These are phyloP conservation scores for Talaromyces piceae DNA, from an alignment of 2,329 filamentous ascomycete species.

Conservation along the genomic window DNA sequence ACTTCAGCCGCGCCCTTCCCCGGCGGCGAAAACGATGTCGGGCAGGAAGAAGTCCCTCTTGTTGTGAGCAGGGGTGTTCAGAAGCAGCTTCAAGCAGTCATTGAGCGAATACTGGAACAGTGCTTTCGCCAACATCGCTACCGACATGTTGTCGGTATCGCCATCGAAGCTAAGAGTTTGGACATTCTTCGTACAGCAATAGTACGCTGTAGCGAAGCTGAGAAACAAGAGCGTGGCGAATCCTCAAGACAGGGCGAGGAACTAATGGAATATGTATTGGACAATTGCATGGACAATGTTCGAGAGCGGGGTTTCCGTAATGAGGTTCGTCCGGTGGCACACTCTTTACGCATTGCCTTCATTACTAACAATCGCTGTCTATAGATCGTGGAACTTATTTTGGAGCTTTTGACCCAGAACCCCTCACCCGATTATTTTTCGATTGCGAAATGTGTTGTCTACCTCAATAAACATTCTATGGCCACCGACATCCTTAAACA, in stretches of 20 bases:
- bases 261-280: constrained; percentile 89
- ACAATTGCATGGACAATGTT: constrained; percentile 96
- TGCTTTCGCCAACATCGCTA: constrained; percentile 83
- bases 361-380: constrained; percentile 1
- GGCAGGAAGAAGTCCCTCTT: constrained; percentile 52
- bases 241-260: constrained; percentile 65
- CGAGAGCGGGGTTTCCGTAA: constrained; percentile 83
- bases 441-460: constrained; percentile 95
- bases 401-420: constrained; percentile 91
- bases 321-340: constrained; percentile 41
- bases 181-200: constrained; percentile 82
- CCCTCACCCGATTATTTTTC: constrained; percentile 94
- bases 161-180: constrained; percentile 87
- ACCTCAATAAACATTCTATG: constrained; percentile 84
- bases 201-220: constrained; percentile 78
- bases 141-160: constrained; percentile 92
- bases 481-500: constrained; percentile 78
- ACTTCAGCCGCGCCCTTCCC: constrained; percentile 50
- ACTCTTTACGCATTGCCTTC: neutral
- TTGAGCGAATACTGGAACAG: constrained; percentile 83
- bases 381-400: constrained; percentile 78
- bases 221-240: constrained; percentile 57
- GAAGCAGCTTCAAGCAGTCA: constrained; percentile 70
- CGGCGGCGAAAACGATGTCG: constrained; percentile 49
- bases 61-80: constrained; percentile 68